Base-by-base conservation (phyloP, 2,329 filamentous ascomycete genomes). In the Neospermospora avenae region DNA sequence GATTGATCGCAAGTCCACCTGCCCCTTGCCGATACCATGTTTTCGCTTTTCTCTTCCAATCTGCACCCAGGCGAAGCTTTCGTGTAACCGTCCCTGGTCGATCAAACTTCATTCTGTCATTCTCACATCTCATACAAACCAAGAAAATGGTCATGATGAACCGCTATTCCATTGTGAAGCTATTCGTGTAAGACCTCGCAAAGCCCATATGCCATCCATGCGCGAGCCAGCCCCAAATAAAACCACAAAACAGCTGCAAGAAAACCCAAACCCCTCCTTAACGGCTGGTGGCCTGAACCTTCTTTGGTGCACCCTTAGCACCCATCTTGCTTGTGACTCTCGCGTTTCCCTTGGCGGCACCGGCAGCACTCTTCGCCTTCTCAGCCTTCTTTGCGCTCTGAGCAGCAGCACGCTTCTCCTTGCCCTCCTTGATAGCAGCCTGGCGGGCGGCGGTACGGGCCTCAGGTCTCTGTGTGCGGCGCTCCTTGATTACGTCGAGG, bases 401-500 rank as follows among this genome's bases (percentile, higher is more conserved):
- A 66, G 86, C 84, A 67, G 87, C 92, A 70, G 87, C 82, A 85
- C 96, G 96, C 92, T 98, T 97, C 80, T 96, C 93, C 90, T 99
- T 99, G 83, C 87, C 90, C 78, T 96, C 92, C 85, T 93, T 93
- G 83, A 98, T 93, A 78, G 95, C 93, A 73, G 87, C 83, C 71
- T 84, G 82, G 77, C 95, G 93, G 76, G 92, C 93, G 74, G 95
- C 95, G 74, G 87, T 84, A 78, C 95, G 93, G 77, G 92, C 93
- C 84, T 98, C 95, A 73, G 95, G 95, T 79, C 95, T 91, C 85
- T 91, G 88, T 74, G 85, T 80, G 76, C 95, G 93, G 83, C 91
- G 91, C 88, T 99, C 95, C 89, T 97, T 98, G 87, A 99, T 98
- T 77, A 98, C 92, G 78, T 99, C 95, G 80, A 99, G 93, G 68